Evolutionary conservation across 2,329 filamentous ascomycete species (phyloP).

Genomic region (Eutypa lata): DNA sequence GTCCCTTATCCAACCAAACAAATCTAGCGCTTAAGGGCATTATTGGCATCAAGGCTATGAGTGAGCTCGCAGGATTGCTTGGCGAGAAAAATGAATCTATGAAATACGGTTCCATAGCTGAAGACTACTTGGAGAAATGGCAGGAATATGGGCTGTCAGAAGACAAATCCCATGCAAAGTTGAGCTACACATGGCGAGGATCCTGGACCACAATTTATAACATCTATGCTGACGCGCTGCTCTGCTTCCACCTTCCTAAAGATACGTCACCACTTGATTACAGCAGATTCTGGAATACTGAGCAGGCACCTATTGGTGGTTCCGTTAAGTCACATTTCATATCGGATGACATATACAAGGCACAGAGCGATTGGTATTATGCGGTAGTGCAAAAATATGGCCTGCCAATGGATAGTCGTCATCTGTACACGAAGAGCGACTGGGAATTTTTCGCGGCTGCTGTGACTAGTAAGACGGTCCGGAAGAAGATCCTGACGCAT

Average conservation of each 20-base stretch:
- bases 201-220: conserved; percentile 83
- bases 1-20: conserved; percentile 70
- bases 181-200: conserved; percentile 78
- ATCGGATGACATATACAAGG: conserved; percentile 70
- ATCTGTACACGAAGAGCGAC: conserved; percentile 84
- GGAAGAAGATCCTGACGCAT: conserved; percentile 68
- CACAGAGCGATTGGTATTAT: conserved; percentile 78
- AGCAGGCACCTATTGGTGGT: conserved; percentile 14
- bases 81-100: conserved; percentile 56
- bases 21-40: conserved; percentile 76
- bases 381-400: conserved; percentile 78
- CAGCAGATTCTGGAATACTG: conserved; percentile 20
- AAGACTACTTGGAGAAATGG: conserved; percentile 69
- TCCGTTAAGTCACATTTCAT: conserved; percentile 52
- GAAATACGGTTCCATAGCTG: conserved; percentile 61
- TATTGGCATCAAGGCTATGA: conserved; percentile 75
- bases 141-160: conserved; percentile 66
- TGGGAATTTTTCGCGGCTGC: conserved; percentile 90
- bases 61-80: conserved; percentile 59
- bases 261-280: conserved; percentile 11
- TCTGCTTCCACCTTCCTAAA: conserved; percentile 67
- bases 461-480: conserved; percentile 65
- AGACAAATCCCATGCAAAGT: conserved; percentile 69
- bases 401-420: conserved; percentile 75
- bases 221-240: conserved; percentile 69